A percentile compares a stretch with the other conserved stretches of the same genome.
Conservation (phyloP, 495 filamentous ascomycete genomes). For the Xylaria nigripes region DNA sequence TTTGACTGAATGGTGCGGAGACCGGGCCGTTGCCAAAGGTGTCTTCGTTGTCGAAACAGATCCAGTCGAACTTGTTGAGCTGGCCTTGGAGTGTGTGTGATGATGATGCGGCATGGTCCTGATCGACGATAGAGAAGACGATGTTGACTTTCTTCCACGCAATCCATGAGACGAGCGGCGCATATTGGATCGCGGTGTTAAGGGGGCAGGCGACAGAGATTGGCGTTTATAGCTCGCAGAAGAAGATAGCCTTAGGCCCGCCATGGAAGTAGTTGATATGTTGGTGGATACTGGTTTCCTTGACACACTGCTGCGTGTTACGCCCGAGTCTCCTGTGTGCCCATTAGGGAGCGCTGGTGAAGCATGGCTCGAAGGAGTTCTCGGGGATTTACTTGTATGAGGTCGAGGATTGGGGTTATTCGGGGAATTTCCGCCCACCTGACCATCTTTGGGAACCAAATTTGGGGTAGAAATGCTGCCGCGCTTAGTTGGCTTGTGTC, state of each 20-base stretch:
- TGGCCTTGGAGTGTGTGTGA: slow-evolving; percentile 87
- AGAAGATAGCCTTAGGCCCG: slow-evolving; percentile 43
- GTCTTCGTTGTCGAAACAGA: slow-evolving; percentile 60
- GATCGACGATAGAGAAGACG: slow-evolving; percentile 88
- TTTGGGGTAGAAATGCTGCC: slow-evolving; percentile 50
- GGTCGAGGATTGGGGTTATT: slow-evolving; percentile 45
- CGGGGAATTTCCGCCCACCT: slow-evolving; percentile 27
- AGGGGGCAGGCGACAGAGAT: slow-evolving; percentile 79
- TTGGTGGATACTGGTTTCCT: slow-evolving; percentile 20
- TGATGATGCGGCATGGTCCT: slow-evolving; percentile 90
- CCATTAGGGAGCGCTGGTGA: slow-evolving; percentile 19
- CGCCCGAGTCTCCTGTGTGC: slow-evolving; percentile 1
- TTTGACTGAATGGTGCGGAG: slow-evolving; percentile 85
- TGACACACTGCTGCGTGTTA: slow-evolving; percentile 4
- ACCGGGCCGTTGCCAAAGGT: slow-evolving; percentile 52
- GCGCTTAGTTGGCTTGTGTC: slow-evolving; percentile 36
- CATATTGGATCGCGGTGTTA: slow-evolving; percentile 81
- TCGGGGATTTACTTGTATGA: slow-evolving; percentile 46
- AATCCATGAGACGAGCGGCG: slow-evolving; percentile 63
- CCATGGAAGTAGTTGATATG: slow-evolving; percentile 35
- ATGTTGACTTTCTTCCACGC: slow-evolving; percentile 89
- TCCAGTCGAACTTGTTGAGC: slow-evolving; percentile 80
- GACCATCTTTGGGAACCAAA: slow-evolving; percentile 36
- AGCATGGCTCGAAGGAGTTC: slow-evolving; percentile 10
- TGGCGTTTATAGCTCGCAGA: slow-evolving; percentile 59